Evolutionary conservation across 805 yeast species (phyloP), one percentile per base, ranked within the genome.

Genomic region (Ogataea sp.): DNA sequence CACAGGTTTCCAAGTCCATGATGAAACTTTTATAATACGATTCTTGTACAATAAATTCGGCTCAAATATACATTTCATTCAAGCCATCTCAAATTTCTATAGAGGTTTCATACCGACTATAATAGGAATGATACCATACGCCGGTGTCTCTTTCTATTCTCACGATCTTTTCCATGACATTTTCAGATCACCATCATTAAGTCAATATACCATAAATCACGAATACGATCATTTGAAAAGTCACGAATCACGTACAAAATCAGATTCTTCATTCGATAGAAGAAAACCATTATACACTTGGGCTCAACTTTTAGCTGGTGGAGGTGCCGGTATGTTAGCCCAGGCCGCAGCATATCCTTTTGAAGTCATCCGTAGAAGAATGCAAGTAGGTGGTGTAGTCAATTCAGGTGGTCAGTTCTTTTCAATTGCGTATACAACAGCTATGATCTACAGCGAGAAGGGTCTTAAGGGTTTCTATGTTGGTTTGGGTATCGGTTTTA

Each of bases 261-360:
- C 60, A 49, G 66, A 43, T 51, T 58, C 62, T 13, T 54, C 67
- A 16, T 51, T 55, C 42, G 73, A 69, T 44, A 53, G 65, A 20
- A 64, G 90, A 43, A 62, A 66, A 16, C 97, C 96, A 1, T 68
- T 93, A 39, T 73, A 69, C 46, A 83, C 87, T 1, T 86, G 95
- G 87, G 97, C 97, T 2, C 97, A 93, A 64, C 68, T 93, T 35
- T 54, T 77, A 4, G 96, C 97, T 6, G 98, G 98, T 40, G 98
- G 97, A 1, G 51, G 84, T n/a, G 95, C 97, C 1, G 98, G 98
- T 11, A 75, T 90, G 81, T 71, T 78, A 28, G 86, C 97, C 2
- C 98, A 93, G 60, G 87, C 97, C 1, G 94, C 97, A 0, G 90
- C 96, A 5, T 93, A 93, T 55, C 98, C 98, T 2, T 83, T 93